Conservation (phyloP, 2,329 filamentous ascomycete genomes). For the Pyrenochaeta sp. region DNA sequence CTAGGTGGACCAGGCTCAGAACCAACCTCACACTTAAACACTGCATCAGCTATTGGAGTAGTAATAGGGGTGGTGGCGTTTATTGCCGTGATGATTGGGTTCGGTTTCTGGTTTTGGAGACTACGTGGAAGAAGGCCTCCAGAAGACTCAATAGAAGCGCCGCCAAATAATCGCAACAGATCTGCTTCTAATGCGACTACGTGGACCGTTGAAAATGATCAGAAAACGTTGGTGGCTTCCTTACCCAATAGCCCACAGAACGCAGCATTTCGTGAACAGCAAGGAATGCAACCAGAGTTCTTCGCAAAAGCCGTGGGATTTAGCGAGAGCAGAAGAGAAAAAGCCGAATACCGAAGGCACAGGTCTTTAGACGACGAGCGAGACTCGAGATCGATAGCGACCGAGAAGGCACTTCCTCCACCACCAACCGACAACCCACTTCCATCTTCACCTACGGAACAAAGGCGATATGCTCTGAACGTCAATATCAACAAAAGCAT, state of each 20-base stretch:
- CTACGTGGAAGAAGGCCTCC: constrained; percentile 20
- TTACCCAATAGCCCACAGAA: constrained; percentile 34
- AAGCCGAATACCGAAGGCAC: constrained; percentile 1
- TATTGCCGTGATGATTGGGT: constrained; percentile 27
- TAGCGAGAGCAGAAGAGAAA: constrained; percentile 14
- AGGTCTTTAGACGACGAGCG: constrained; percentile 3
- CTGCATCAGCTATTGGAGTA: constrained; percentile 34
- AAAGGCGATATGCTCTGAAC: constrained; percentile 29
- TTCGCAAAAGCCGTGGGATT: constrained; percentile 18
- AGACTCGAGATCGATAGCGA: not conserved
- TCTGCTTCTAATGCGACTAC: constrained; percentile 28
- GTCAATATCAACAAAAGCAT: constrained; percentile 41
- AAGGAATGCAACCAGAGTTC: constrained; percentile 15
- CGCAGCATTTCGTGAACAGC: constrained; percentile 17
- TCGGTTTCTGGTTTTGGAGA: constrained; percentile 35
- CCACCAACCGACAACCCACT: constrained; percentile 26
- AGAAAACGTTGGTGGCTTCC: constrained; percentile 35
- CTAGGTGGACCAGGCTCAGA: constrained; percentile 24
- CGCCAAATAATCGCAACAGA: constrained; percentile 10
- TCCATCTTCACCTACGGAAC: constrained; percentile 20
- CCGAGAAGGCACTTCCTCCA: constrained; percentile 22
- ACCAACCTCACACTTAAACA: constrained; percentile 27
- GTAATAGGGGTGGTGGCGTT: constrained; percentile 33
- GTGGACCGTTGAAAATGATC: constrained; percentile 25
- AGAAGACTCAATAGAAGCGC: constrained; percentile 23